Evolutionary conservation across 2,329 filamentous ascomycete genomes (phyloP).

Genomic region (Rugonectria rugulosa): DNA sequence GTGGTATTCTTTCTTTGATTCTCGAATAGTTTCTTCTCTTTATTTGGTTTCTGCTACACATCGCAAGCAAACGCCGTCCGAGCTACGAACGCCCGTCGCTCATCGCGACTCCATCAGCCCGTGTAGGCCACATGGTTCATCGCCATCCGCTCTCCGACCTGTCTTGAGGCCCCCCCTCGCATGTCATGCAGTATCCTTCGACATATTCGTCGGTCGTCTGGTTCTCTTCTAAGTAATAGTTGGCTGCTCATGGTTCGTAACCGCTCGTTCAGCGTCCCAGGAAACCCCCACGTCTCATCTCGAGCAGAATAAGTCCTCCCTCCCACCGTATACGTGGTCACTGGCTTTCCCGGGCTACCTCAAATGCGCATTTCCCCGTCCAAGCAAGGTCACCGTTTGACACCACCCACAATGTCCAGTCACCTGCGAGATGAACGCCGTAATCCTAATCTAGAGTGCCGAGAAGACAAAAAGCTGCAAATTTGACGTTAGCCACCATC

Average conservation of each 20-base stretch:
- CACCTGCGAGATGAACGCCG: constrained; percentile 37
- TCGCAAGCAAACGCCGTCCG: constrained; percentile 34
- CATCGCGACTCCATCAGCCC: constrained; percentile 29
- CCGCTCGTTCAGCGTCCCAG: constrained; percentile 29
- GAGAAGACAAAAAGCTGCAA: constrained; percentile 80
- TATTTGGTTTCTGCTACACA: constrained; percentile 38
- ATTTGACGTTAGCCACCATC: constrained; percentile 33
- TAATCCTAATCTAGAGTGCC: constrained; percentile 63
- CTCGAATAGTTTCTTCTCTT: constrained; percentile 35
- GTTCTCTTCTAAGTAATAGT: constrained; percentile 37
- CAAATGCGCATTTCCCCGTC: constrained; percentile 26
- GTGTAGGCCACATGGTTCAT: constrained; percentile 21
- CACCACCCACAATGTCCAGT: constrained; percentile 27
- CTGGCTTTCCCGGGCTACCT: constrained; percentile 26
- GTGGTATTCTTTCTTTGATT: constrained; percentile 39
- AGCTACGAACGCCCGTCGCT: constrained; percentile 32
- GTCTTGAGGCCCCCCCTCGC: constrained; percentile 16
- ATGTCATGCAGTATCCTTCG: constrained; percentile 12
- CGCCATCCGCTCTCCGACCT: constrained; percentile 28
- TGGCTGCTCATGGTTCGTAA: constrained; percentile 31
- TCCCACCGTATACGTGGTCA: constrained; percentile 23
- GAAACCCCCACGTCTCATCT: constrained; percentile 25
- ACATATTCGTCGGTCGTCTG: constrained; percentile 18
- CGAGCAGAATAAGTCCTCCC: constrained; percentile 27
- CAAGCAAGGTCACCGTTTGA: constrained; percentile 20